Evolutionary conservation across 2,329 filamentous ascomycete genomes (phyloP), one percentile per base, ranked within the genome.

Genomic region (Thermoascus crustaceus): DNA sequence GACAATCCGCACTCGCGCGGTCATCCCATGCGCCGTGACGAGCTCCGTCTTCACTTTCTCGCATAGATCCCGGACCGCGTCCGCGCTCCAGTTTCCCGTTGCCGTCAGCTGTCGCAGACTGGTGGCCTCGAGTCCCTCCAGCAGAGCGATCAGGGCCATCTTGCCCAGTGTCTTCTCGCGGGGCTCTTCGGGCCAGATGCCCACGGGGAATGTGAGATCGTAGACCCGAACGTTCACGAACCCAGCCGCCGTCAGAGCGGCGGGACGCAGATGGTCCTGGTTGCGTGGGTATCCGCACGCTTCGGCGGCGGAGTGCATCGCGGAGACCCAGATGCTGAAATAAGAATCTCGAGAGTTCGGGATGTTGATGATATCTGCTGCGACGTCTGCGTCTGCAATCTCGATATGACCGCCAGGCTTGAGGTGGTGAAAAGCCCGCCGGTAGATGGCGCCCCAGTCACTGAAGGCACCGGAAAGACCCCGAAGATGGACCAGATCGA

Each of bases 401-500:
- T 72, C 68, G 30, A 72, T 57, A 39, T 59, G 63, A 5, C 68
- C 68, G 7, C 67, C 68, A 0, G 64, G 63, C 3, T 54, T 54
- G 0, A 72, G 57, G 39, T 63, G 64, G 18, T 61, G 55, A 39
- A 65, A 63, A 2, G 64, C 63, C 39, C 70, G 64, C 11, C 52
- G 47, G 43, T 71, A 72, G 14, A 71, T 58, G 4, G 49, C 47
- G 19, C 54, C 43, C 68, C 69, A 72, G 40, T 68, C 58, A 4
- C 57, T 47, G 39, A 72, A 71, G 3, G 61, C 61, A 21, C 68
- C 68, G 18, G 64, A 64, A 34, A 72, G 58, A 30, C 61, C 61
- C 32, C 69, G 65, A 6, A 71, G 45, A 41, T 72, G 69, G 31
- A 72, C 65, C 20, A 71, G 56, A 35, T 71, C 67, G 48, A 69